These are phyloP conservation scores for Aspergillus novoparasiticus DNA, from an alignment of 2,329 filamentous ascomycete species.

Conservation along the genomic window DNA sequence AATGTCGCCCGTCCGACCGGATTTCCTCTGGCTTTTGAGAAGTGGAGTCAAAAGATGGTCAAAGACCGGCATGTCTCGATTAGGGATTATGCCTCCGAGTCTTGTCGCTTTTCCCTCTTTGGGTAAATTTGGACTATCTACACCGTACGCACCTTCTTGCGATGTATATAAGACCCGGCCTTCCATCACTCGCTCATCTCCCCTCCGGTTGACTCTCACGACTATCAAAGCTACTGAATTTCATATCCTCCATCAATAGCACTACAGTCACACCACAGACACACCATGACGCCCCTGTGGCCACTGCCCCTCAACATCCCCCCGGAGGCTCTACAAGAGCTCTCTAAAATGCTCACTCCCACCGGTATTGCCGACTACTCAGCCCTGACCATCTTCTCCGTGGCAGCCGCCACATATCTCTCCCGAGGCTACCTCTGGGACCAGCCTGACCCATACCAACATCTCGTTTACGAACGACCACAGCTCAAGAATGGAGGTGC, in stretches of 20 bases:
- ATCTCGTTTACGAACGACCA: conserved; percentile 54
- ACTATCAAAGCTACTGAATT: not conserved
- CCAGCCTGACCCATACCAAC: conserved; percentile 52
- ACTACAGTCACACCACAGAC: not conserved
- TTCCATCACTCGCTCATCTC: not conserved
- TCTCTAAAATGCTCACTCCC: conserved; percentile 24
- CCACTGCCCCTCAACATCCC: conserved; percentile 10
- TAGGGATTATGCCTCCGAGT: not conserved
- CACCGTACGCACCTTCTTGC: not conserved
- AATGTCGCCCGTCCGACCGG: not conserved
- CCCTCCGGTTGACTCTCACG: not conserved
- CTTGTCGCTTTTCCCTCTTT: not conserved
- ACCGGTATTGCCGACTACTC: conserved; percentile 35
- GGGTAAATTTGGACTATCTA: not conserved
- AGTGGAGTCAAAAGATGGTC: not conserved
- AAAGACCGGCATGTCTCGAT: not conserved
- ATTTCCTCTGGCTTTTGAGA: not conserved
- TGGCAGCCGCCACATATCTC: conserved; percentile 44
- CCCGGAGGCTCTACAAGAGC: conserved; percentile 22
- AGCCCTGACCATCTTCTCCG: conserved; percentile 38
- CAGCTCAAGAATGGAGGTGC: conserved; percentile 41
- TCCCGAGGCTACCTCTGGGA: conserved; percentile 51
- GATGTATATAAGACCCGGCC: not conserved
- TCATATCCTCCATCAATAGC: not conserved
- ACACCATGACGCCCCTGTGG: conserved; percentile 9